Evolutionary conservation across 768 basidiomycete species (phyloP), one percentile per base, ranked within the genome.

Genomic region (Pisolithus orientalis): DNA sequence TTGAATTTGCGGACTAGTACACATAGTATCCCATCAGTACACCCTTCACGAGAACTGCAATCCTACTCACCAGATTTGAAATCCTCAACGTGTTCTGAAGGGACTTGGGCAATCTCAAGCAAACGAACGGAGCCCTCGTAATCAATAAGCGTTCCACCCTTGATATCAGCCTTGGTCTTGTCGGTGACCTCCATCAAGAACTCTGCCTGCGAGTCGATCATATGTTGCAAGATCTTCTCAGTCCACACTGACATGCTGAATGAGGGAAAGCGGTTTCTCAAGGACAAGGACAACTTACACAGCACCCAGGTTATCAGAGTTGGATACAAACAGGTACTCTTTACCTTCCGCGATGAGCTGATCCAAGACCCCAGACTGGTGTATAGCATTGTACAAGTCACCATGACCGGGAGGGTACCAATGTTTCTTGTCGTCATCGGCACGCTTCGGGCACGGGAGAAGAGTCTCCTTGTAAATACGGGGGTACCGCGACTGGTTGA

Each of bases 371-470:
- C 86, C 85, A 37, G 82, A 84, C 70, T 87, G 83, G 66, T 69
- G 72, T 40, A 87, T 70, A 13, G 85, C 83, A 55, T 85, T 86
- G 69, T 84, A 87, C 54, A 87, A 60, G 59, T 87, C 86, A 65
- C 85, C 85, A 72, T 87, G 85, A 56, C 85, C 85, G 27, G 85
- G 85, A 31, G 85, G 85, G 70, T 87, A 87, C 84, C 85, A 87
- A 62, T 78, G 71, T 56, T 78, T 77, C 72, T 86, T 86, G 71
- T 85, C 81, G 52, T 78, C 77, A 38, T 71, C 70, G 8, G 79
- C 78, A 39, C 69, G 70, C 57, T 77, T 75, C 17, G 85, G 84
- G 59, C 75, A 77, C 17, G 85, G 85, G 11, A 86, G 71, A 47
- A 85, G 75, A 4, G 76, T 74, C 67, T 87, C 86, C 70, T 82